phyloP scores from a whole-genome alignment of 2,329 filamentous ascomycete species.

The Simplicillium sp. region DNA sequence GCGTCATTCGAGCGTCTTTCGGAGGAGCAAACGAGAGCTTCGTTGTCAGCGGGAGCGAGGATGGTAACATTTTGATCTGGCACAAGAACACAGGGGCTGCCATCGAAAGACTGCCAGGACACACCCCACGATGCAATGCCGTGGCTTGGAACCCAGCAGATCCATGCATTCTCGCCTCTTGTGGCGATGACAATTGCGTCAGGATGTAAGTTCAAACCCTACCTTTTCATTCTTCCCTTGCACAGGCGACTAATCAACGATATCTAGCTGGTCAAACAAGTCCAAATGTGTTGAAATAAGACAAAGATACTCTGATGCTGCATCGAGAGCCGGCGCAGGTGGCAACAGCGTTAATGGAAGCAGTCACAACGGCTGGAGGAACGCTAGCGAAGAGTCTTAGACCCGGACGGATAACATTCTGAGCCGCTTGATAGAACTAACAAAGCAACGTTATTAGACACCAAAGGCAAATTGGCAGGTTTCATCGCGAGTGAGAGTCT shows the following conservation, averaged over 20 bases:
- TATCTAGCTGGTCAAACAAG: slow-evolving; percentile 18
- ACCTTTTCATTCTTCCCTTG: neutral
- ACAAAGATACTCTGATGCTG: slow-evolving; percentile 6
- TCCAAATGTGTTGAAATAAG: slow-evolving; percentile 12
- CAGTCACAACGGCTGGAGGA: slow-evolving; percentile 12
- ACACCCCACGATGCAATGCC: slow-evolving; percentile 71
- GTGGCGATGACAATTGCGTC: slow-evolving; percentile 77
- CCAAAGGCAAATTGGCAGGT: too few relatives aligned
- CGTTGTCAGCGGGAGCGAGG: slow-evolving; percentile 83
- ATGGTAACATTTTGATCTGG: slow-evolving; percentile 75
- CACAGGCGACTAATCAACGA: slow-evolving; percentile 1
- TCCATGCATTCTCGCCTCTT: slow-evolving; percentile 78
- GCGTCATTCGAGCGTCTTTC: slow-evolving; percentile 72
- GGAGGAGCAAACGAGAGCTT: slow-evolving; percentile 90
- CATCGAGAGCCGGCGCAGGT: neutral
- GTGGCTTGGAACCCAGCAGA: slow-evolving; percentile 83
- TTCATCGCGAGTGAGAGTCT: too few relatives aligned
- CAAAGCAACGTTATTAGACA: too few relatives aligned
- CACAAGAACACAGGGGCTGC: slow-evolving; percentile 72
- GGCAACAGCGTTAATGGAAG: neutral
- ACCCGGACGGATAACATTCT: neutral
- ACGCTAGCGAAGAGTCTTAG: slow-evolving; percentile 9
- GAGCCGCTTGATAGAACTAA: too few relatives aligned
- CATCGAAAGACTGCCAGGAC: slow-evolving; percentile 68
- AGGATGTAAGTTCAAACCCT: slow-evolving; percentile 58